Evolutionary conservation across 2,329 filamentous ascomycete species (phyloP), one percentile per base, ranked within the genome.

Genomic region (Colletotrichum tropicicola): DNA sequence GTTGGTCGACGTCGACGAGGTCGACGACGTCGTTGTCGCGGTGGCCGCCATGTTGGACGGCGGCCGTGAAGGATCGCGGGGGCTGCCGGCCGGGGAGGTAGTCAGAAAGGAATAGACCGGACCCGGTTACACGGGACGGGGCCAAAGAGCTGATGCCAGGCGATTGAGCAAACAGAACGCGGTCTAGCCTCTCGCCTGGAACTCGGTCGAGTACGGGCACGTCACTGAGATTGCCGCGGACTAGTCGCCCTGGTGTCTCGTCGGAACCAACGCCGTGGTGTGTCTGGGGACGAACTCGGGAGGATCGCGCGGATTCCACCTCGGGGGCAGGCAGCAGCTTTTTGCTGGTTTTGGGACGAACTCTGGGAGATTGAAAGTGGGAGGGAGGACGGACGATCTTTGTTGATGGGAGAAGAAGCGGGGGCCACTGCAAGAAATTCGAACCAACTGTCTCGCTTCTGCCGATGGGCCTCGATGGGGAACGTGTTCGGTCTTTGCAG

Each of bases 31-130:
- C 28, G 35, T 25, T 6, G 47, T 59, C 10, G 48, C 35, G n/a
- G 57, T 54, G 21, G 47, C 39, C 28, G 57, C 57, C 48, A 60
- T 60, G 23, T n/a, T 25, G 25, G 23, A 25, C 54, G 45, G 17
- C 45, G n/a, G 45, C 45, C 44, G 37, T 25, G n/a, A 5, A 32
- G 17, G 44, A 51, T 58, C 32, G 23, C 55, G 55, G 57, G 56
- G 52, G 19, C n/a, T n/a, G n/a, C n/a, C n/a, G n/a, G n/a, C 27
- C 32, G 15, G 35, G 17, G 13, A 6, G 5, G 30, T 13, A 35
- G 32, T 5, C 10, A 28, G 21, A 49, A 17, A 30, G 10, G 15
- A 32, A 32, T 13, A 49, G n/a, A 49, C 23, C 25, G 47, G 45
- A 17, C 47, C 27, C 56, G 47, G 39, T 6, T 35, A 19, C 45